Base-by-base conservation (phyloP, 495 filamentous ascomycete genomes). In the Penicillium soppii region DNA sequence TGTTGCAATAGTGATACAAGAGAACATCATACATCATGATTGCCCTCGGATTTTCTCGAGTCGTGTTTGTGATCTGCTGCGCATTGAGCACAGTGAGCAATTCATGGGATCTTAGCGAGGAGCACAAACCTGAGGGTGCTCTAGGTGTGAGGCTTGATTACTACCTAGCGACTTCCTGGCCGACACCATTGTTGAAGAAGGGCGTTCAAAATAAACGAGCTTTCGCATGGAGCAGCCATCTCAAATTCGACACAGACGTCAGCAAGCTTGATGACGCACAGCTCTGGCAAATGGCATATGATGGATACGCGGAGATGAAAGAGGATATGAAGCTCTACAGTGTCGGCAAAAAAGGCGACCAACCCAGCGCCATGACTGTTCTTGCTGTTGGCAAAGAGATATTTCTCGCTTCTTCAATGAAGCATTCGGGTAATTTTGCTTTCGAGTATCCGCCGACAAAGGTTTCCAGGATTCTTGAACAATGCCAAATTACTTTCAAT, bases 361-460 rank as follows among this genome's bases (percentile, higher is more conserved):
- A 23, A 23, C 36, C 26, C 25, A 6, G 29, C 19, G 48, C 48
- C 36, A 52, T 57, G 45, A 48, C 42, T 23, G 49, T 57, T 16
- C 36, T 57, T 8, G 54, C 54, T 27, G 52, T 39, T 29, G 42
- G 30, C 37, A 52, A 52, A 15, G 43, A 52, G 36, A 47, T 52
- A 30, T 52, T 53, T 36, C 42, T 57, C 5, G 54, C 43, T 3
- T 52, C 48, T 20, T 51, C 47, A 32, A 23, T 47, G 42, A 54
- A 54, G 42, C 27, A 38, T n/a, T 41, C 23, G n/a, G 29, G 9
- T 32, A 32, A 32, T 20, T 41, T 47, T 46, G 35, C 43, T 7
- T 54, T 47, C 36, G 39, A 23, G 12, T 42, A 40, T 22, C 19
- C n/a, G 20, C 16, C 17, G 17, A 47, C 43, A 15, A 26, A 44